These are phyloP conservation scores for Priceomyces carsonii DNA, from an alignment of 805 yeast species.

Conservation along the genomic window DNA sequence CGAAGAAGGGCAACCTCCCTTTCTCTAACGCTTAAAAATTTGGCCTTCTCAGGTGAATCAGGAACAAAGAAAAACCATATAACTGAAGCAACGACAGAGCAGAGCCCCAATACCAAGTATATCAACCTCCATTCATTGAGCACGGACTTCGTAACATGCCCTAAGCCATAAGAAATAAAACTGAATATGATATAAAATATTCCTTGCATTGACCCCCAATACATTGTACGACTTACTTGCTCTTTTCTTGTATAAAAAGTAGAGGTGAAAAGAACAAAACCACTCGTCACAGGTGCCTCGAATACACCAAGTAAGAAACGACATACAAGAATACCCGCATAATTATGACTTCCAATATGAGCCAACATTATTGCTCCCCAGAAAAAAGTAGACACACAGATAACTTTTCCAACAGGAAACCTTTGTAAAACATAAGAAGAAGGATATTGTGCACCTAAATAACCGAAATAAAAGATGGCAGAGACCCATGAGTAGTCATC, in stretches of 20 bases:
- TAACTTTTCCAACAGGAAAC: slow-evolving; percentile 56
- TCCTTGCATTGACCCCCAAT: slow-evolving; percentile 39
- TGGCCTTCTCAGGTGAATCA: slow-evolving; percentile 32
- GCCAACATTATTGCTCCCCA: slow-evolving; percentile 63
- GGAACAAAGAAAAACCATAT: slow-evolving; percentile 47
- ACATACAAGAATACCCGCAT: slow-evolving; percentile 40
- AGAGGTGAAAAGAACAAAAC: slow-evolving; percentile 34
- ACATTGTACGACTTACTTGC: slow-evolving; percentile 32
- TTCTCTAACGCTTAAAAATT: slow-evolving; percentile 38
- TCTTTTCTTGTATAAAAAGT: slow-evolving; percentile 38
- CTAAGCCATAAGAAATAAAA: slow-evolving; percentile 56
- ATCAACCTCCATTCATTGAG: slow-evolving; percentile 61
- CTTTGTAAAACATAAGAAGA: slow-evolving; percentile 49
- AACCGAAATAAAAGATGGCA: slow-evolving; percentile 53
- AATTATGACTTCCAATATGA: slow-evolving; percentile 49
- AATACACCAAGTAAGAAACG: slow-evolving; percentile 40
- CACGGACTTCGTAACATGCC: slow-evolving; percentile 37
- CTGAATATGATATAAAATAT: slow-evolving; percentile 36
- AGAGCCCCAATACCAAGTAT: slow-evolving; percentile 60
- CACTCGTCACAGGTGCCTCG: slow-evolving; percentile 41
- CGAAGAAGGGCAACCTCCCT: slow-evolving; percentile 31
- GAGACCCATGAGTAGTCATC: slow-evolving; percentile 39
- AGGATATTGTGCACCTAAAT: slow-evolving; percentile 55
- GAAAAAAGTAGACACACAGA: slow-evolving; percentile 46
- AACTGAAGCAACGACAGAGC: slow-evolving; percentile 55